phyloP scores from a whole-genome alignment of 2,329 filamentous ascomycete species.

The Talaromyces sp. region DNA sequence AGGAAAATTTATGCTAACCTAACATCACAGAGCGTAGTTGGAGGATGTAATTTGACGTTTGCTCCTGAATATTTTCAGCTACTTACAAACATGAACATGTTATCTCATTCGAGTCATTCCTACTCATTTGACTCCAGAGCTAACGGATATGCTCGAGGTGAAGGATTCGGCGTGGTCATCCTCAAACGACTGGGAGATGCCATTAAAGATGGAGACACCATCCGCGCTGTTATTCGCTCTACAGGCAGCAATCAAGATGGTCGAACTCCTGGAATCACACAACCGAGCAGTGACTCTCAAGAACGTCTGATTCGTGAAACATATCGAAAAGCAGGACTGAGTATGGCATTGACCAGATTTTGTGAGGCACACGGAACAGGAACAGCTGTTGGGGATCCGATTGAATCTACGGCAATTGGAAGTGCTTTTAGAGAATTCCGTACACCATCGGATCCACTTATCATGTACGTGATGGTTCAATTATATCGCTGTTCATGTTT shows the following conservation, averaged over 20 bases:
- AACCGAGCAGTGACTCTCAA: slow-evolving; percentile 35
- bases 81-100: background rate
- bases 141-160: slow-evolving; percentile 51
- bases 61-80: background rate
- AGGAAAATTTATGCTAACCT: background rate
- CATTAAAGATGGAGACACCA: slow-evolving; percentile 39
- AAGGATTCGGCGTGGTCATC: slow-evolving; percentile 40
- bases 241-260: slow-evolving; percentile 33
- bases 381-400: slow-evolving; percentile 32
- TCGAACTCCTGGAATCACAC: slow-evolving; percentile 26
- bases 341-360: slow-evolving; percentile 26
- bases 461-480: background rate
- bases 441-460: background rate
- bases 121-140: slow-evolving; percentile 32
- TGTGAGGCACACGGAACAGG: slow-evolving; percentile 36
- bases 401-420: slow-evolving; percentile 14
- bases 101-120: slow-evolving; percentile 20
- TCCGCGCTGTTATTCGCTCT: slow-evolving; percentile 37
- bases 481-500: background rate
- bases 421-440: background rate
- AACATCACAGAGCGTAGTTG: background rate
- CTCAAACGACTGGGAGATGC: slow-evolving; percentile 21
- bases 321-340: slow-evolving; percentile 36
- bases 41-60: background rate
- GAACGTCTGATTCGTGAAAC: slow-evolving; percentile 30